Conservation (phyloP, 257 asterid genomes). For the Nemophila menziesii region DNA sequence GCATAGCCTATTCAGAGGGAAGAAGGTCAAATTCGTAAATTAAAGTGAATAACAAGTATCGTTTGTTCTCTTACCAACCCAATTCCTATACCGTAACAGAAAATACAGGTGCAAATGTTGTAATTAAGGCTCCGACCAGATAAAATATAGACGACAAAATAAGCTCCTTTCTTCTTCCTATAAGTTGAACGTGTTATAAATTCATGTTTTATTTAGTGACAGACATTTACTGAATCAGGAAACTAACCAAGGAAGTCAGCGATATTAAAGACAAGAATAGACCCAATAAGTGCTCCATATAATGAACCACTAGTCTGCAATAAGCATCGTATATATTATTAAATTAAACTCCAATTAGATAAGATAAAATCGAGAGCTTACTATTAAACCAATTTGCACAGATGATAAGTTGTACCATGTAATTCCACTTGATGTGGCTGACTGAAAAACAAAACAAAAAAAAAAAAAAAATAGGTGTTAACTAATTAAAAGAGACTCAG, state of each 20-base stretch:
- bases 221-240: slow-evolving; percentile 7
- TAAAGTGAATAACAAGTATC: background rate
- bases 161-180: slow-evolving; percentile 91
- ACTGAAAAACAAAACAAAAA: slow-evolving; percentile 70
- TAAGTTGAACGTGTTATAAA: no score
- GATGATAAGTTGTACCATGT: slow-evolving; percentile 83
- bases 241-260: slow-evolving; percentile 86
- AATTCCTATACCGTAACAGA: slow-evolving; percentile 79
- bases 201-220: slow-evolving; percentile 4
- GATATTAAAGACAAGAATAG: slow-evolving; percentile 65
- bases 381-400: slow-evolving; percentile 74
- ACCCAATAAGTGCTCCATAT: slow-evolving; percentile 93
- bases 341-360: slow-evolving; percentile 1
- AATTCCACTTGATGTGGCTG: slow-evolving; percentile 58
- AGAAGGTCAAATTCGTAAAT: slow-evolving; percentile 1
- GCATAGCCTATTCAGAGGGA: slow-evolving; percentile 64
- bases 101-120: slow-evolving; percentile 71
- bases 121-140: slow-evolving; percentile 66
- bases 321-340: no score
- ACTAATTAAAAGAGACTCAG: no score
- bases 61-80: slow-evolving; percentile 61
- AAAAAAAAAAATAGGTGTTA: no score
- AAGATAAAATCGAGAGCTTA: slow-evolving; percentile 35
- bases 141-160: slow-evolving; percentile 54
- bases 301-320: slow-evolving; percentile 94